Conservation (phyloP, 495 filamentous ascomycete species). For the Massariosphaeria phaeospora region DNA sequence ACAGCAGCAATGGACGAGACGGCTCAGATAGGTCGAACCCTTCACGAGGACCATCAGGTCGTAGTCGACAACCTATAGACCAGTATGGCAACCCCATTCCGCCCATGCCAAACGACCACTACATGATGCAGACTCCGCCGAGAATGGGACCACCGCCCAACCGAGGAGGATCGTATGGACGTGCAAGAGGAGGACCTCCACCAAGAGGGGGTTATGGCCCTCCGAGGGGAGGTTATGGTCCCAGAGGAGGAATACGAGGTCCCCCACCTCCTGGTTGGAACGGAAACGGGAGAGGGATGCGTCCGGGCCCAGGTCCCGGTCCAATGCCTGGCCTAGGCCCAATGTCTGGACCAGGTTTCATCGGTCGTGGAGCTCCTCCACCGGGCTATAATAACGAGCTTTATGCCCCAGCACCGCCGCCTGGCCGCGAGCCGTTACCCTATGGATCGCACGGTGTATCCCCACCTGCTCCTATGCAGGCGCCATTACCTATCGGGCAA, state of each 20-base stretch:
- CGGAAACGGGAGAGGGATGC: constrained; percentile 35
- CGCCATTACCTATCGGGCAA: constrained; percentile 52
- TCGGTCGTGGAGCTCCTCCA: constrained; percentile 56
- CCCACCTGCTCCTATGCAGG: constrained; percentile 21
- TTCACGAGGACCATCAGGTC: constrained; percentile 23
- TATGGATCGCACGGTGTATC: constrained; percentile 28
- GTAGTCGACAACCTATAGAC: constrained; percentile 49
- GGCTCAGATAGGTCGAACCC: constrained; percentile 21
- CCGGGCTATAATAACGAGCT: constrained; percentile 37
- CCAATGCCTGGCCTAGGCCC: constrained; percentile 37
- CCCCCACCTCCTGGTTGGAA: constrained; percentile 37
- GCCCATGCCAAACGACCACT: constrained; percentile 42
- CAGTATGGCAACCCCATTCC: constrained; percentile 64
- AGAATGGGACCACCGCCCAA: constrained; percentile 37
- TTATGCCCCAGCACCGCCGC: constrained; percentile 28
- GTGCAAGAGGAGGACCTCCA: constrained; percentile 39
- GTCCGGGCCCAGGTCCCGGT: constrained; percentile 32
- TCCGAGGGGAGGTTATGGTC: constrained; percentile 47
- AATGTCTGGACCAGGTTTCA: constrained; percentile 37
- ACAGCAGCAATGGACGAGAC: constrained; percentile 27
- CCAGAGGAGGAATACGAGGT: constrained; percentile 33
- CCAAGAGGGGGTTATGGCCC: constrained; percentile 38
- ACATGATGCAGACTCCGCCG: constrained; percentile 20
- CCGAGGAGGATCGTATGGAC: constrained; percentile 43
- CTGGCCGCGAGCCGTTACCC: constrained; percentile 22